Evolutionary conservation across 2,329 filamentous ascomycete genomes (phyloP), one percentile per base, ranked within the genome.

Genomic region (Colletotrichum simmondsii): DNA sequence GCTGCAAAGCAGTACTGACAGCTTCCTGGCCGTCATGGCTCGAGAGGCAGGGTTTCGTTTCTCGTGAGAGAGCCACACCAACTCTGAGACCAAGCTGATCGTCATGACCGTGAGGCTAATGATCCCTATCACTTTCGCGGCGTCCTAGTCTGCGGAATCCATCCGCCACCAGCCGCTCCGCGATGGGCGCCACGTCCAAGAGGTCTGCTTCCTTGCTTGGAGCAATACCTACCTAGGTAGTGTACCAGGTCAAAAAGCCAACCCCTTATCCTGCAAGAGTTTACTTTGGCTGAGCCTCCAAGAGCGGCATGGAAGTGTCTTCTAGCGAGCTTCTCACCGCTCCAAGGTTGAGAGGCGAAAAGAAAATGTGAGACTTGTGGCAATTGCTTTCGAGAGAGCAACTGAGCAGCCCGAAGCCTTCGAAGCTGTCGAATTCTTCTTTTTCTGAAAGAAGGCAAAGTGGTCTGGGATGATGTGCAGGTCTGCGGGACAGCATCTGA

Each of bases 41-140:
- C 24, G 56, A 65, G 56, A 35, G 56, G 60, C 59, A 60, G 59
- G 46, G 66, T 60, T 56, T 69, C 56, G 37, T 65, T 69, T 61
- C 56, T 70, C 60, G 37, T 53, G 49, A 72, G 35, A 72, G 60
- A 72, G 66, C 66, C 66, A 72, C 70, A 42, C 26, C 22, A 32
- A 32, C 42, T 49, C 66, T 46, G 60, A 56, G 26, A 22, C 61
- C 54, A 46, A 60, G 70, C 70, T 58, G 70, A 72, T 72, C 66
- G 57, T 30, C 30, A 46, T 56, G 46, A 35, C 53, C 22, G 16
- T 49, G 54, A 70, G 56, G 67, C 70, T 61, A 65, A 56, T 28
- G 32, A 60, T 35, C 30, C 42, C 42, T 37, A 26, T 57, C 46
- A 35, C 32, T 53, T 59, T 65, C 56, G 65, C 46, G 24, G 57